Evolutionary conservation across 2,329 filamentous ascomycete genomes (phyloP).

Genomic region (Didymella lethalis): DNA sequence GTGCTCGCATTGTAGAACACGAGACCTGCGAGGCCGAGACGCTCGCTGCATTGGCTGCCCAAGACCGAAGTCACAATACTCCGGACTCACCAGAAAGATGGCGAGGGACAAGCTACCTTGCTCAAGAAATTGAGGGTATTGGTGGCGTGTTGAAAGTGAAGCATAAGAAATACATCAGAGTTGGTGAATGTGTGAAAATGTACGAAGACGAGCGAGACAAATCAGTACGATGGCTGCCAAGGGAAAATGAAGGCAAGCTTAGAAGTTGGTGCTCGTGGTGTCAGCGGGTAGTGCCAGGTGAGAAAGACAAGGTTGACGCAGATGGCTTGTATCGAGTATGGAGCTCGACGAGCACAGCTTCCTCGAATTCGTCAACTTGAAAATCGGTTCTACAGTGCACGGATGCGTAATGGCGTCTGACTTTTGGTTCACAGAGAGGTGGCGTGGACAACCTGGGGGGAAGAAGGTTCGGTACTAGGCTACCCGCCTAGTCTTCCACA

Average conservation of each 20-base stretch:
- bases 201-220: constrained; percentile 68
- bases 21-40: constrained; percentile 81
- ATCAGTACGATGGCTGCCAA: constrained; percentile 66
- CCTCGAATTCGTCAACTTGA: constrained; percentile 5
- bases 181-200: constrained; percentile 86
- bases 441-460: too few species aligned
- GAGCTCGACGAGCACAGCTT: constrained; percentile 15
- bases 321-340: constrained; percentile 14
- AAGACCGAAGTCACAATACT: constrained; percentile 9
- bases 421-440: neutral
- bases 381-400: neutral
- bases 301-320: constrained; percentile 50
- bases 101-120: constrained; percentile 75
- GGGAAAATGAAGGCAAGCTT: constrained; percentile 72
- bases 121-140: constrained; percentile 91
- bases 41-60: constrained; percentile 63
- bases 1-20: constrained; percentile 77
- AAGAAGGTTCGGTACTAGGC: too few species aligned
- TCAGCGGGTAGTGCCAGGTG: constrained; percentile 73
- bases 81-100: constrained; percentile 52
- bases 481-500: too few species aligned
- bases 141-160: constrained; percentile 89
- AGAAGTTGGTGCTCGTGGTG: constrained; percentile 96
- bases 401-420: neutral
- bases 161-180: constrained; percentile 79